Evolutionary conservation across 257 asterid genomes (phyloP).

Genomic region (Gentiana straminea): DNA sequence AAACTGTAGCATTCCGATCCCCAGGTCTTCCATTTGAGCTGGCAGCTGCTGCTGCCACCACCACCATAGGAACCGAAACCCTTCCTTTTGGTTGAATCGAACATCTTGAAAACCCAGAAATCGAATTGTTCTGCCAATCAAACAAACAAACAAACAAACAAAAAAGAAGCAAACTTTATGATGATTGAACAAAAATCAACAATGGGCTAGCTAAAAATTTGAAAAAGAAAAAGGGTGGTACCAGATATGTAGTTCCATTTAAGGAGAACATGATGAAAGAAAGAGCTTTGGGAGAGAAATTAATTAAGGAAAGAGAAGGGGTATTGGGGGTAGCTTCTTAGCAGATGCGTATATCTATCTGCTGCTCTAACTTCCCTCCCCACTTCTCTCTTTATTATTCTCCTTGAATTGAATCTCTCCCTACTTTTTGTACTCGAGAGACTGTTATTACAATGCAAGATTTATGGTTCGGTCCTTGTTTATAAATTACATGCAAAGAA

Average conservation of each 20-base stretch:
- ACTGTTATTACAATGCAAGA: too few relatives aligned
- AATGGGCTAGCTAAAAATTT: background rate
- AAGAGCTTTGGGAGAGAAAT: too few relatives aligned
- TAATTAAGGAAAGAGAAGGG: too few relatives aligned
- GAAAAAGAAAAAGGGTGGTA: conserved; percentile 8
- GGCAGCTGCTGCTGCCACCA: conserved; percentile 40
- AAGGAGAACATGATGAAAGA: conserved; percentile 54
- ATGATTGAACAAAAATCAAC: background rate
- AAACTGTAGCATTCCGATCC: conserved; percentile 62
- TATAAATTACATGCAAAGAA: too few relatives aligned
- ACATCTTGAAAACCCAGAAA: conserved; percentile 50
- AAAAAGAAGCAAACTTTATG: background rate
- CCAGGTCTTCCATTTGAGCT: conserved; percentile 60
- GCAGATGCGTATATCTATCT: too few relatives aligned
- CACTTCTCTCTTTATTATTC: too few relatives aligned
- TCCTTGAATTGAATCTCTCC: too few relatives aligned
- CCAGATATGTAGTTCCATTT: conserved; percentile 52
- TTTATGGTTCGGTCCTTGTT: too few relatives aligned
- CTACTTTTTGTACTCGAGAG: too few relatives aligned
- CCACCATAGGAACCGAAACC: conserved; percentile 33
- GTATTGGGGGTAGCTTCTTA: too few relatives aligned
- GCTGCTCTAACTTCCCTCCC: too few relatives aligned
- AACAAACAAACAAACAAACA: background rate
- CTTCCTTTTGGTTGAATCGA: conserved; percentile 45
- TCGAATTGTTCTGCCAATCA: conserved; percentile 43